Evolutionary conservation across 192 early-diverging fungal species (phyloP).

Genomic region (Linnemannia zychae): DNA sequence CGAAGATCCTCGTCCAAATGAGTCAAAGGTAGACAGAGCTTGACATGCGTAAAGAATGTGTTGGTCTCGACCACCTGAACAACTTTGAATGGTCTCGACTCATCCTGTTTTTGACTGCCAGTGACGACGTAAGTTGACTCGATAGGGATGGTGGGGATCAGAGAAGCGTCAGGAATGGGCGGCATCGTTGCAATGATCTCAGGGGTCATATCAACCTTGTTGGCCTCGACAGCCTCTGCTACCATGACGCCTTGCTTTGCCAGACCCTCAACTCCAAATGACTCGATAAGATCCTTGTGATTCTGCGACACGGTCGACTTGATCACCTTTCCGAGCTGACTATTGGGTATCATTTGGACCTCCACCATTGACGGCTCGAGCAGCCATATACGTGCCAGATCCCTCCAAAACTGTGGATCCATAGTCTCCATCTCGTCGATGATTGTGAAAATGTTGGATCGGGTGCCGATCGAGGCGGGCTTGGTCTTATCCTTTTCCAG

Average conservation of each 20-base stretch:
- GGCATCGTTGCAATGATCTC: slow-evolving; percentile 73
- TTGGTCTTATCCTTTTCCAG: slow-evolving; percentile 57
- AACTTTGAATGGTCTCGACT: slow-evolving; percentile 60
- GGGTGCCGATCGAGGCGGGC: slow-evolving; percentile 66
- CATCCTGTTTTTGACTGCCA: slow-evolving; percentile 24
- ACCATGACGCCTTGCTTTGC: slow-evolving; percentile 52
- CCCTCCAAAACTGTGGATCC: slow-evolving; percentile 67
- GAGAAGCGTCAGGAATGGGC: slow-evolving; percentile 72
- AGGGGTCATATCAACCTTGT: slow-evolving; percentile 51
- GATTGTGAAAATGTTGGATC: slow-evolving; percentile 67
- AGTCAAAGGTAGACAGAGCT: slow-evolving; percentile 66
- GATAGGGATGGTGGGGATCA: slow-evolving; percentile 60
- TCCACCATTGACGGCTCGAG: slow-evolving; percentile 69
- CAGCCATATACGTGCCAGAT: slow-evolving; percentile 67
- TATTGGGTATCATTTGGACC: slow-evolving; percentile 68
- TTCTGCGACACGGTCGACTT: slow-evolving; percentile 58
- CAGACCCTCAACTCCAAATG: slow-evolving; percentile 66
- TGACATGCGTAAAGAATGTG: slow-evolving; percentile 74
- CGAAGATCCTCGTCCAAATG: slow-evolving; percentile 71
- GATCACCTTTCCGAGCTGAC: slow-evolving; percentile 61
- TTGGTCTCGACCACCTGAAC: slow-evolving; percentile 75
- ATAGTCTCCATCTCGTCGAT: slow-evolving; percentile 66
- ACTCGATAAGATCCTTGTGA: slow-evolving; percentile 47
- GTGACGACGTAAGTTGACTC: slow-evolving; percentile 27
- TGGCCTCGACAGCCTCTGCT: slow-evolving; percentile 41